A percentile compares a stretch with the other conserved stretches of the same genome.
These are phyloP conservation scores for Penstemon davidsonii DNA, from an alignment of 257 asterid species.

Conservation along the genomic window DNA sequence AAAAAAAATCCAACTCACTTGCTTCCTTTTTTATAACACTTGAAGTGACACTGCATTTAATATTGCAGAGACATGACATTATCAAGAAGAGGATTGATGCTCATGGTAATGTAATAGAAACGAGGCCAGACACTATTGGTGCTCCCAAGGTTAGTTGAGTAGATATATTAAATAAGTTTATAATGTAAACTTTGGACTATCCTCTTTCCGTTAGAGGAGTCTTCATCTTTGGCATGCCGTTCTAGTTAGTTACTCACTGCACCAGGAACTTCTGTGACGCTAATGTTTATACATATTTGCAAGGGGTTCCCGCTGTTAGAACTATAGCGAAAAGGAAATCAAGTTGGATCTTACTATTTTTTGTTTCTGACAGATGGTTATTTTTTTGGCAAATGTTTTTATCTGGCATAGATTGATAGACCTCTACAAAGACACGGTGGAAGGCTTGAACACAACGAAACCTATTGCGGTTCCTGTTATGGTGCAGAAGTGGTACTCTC, in stretches of 20 bases:
- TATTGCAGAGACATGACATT: slow-evolving; percentile 90
- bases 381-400: slow-evolving; percentile 15
- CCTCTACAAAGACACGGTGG: slow-evolving; percentile 98
- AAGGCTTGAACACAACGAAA: slow-evolving; percentile 92
- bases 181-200: slow-evolving; percentile 3
- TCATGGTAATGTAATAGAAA: slow-evolving; percentile 86
- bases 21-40: slow-evolving; percentile 12
- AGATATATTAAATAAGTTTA: slow-evolving; percentile 13
- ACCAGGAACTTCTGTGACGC: slow-evolving; percentile 19
- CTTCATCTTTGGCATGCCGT: slow-evolving; percentile 23
- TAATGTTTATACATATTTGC: slow-evolving; percentile 10
- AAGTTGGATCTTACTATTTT: slow-evolving; percentile 9
- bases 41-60: slow-evolving; percentile 31
- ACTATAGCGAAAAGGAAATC: slow-evolving; percentile 4
- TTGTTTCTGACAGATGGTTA: slow-evolving; percentile 26
- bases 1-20: not conserved
- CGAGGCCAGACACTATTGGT: slow-evolving; percentile 92
- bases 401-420: slow-evolving; percentile 57
- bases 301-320: not conserved
- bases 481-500: slow-evolving; percentile 81
- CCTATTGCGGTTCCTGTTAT: slow-evolving; percentile 98
- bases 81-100: slow-evolving; percentile 89
- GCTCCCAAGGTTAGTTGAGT: slow-evolving; percentile 66
- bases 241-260: slow-evolving; percentile 24
- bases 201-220: slow-evolving; percentile 10